phyloP scores from a whole-genome alignment of 2,329 filamentous ascomycete species.

The Achaetomium macrosporum region DNA sequence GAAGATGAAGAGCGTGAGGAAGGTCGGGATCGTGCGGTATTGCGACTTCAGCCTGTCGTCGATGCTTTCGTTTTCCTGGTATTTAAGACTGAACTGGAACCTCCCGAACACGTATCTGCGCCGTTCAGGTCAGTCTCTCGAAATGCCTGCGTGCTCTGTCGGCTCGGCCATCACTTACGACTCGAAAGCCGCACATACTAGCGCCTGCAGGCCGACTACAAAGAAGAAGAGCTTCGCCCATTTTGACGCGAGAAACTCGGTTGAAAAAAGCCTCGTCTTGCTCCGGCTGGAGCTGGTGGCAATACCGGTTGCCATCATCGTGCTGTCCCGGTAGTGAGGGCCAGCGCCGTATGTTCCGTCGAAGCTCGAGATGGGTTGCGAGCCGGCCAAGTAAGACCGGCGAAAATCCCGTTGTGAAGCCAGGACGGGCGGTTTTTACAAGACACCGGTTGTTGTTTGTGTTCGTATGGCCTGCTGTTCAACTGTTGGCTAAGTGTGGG shows the following conservation, averaged over 20 bases:
- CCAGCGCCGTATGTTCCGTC: slow-evolving; percentile 28
- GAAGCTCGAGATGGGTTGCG: slow-evolving; percentile 27
- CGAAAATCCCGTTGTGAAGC: slow-evolving; percentile 41
- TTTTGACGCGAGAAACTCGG: slow-evolving; percentile 73
- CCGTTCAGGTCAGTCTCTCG: slow-evolving; percentile 3
- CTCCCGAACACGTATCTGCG: slow-evolving; percentile 79
- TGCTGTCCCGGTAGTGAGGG: slow-evolving; percentile 31
- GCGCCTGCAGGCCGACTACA: slow-evolving; percentile 67
- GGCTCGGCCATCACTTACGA: slow-evolving; percentile 53
- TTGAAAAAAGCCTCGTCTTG: slow-evolving; percentile 30
- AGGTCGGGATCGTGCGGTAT: slow-evolving; percentile 78
- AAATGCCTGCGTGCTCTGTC: neutral
- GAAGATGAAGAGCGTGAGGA: slow-evolving; percentile 94
- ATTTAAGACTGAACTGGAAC: slow-evolving; percentile 62
- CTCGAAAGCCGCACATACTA: slow-evolving; percentile 78
- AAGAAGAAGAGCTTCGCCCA: slow-evolving; percentile 88
- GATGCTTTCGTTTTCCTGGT: slow-evolving; percentile 33
- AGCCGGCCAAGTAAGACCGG: slow-evolving; percentile 39
- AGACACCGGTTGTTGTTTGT: neutral
- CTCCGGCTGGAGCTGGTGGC: slow-evolving; percentile 29
- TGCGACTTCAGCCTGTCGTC: slow-evolving; percentile 43
- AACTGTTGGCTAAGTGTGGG: neutral
- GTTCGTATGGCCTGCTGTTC: neutral
- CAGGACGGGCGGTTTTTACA: slow-evolving; percentile 36
- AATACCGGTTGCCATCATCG: slow-evolving; percentile 29